These are phyloP conservation scores for Piedraia hortae DNA, from an alignment of 2,329 filamentous ascomycete species.

Conservation along the genomic window DNA sequence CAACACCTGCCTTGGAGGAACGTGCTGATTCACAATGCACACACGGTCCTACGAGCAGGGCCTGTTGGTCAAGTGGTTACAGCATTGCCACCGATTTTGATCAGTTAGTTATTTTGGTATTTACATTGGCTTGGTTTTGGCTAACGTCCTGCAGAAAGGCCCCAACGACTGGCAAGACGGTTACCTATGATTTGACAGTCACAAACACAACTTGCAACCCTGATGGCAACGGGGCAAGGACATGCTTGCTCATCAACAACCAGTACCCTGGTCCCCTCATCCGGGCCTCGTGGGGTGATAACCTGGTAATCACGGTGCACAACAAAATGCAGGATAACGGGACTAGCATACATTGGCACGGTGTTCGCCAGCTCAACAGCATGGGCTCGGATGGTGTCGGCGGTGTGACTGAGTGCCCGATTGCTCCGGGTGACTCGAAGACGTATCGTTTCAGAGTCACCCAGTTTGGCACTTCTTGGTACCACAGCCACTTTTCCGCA, in stretches of 20 bases:
- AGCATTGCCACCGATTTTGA: conserved; percentile 20
- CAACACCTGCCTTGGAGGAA: conserved; percentile 1
- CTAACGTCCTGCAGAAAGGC: no score
- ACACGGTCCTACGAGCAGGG: conserved; percentile 15
- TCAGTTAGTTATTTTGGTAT: conserved; percentile 1
- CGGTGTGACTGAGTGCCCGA: conserved; percentile 27
- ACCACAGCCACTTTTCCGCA: conserved; percentile 16
- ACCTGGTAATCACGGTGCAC: conserved; percentile 9
- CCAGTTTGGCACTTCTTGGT: conserved; percentile 16
- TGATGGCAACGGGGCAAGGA: conserved; percentile 12
- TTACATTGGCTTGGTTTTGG: background rate
- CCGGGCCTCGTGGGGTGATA: conserved; percentile 16
- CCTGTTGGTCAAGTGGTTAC: conserved; percentile 18
- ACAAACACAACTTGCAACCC: conserved; percentile 14
- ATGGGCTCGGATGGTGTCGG: conserved; percentile 25
- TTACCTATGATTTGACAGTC: conserved; percentile 11
- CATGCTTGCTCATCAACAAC: conserved; percentile 28
- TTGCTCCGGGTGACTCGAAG: conserved; percentile 13
- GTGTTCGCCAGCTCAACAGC: conserved; percentile 21
- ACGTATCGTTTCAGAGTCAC: conserved; percentile 16
- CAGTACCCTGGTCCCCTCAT: conserved; percentile 40
- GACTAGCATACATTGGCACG: conserved; percentile 26
- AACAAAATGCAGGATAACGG: conserved; percentile 19
- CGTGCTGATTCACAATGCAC: conserved; percentile 11
- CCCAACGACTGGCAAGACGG: conserved; percentile 15